Evolutionary conservation across 2,329 filamentous ascomycete genomes (phyloP), one percentile per base, ranked within the genome.

Genomic region (Botrytis byssoidea): DNA sequence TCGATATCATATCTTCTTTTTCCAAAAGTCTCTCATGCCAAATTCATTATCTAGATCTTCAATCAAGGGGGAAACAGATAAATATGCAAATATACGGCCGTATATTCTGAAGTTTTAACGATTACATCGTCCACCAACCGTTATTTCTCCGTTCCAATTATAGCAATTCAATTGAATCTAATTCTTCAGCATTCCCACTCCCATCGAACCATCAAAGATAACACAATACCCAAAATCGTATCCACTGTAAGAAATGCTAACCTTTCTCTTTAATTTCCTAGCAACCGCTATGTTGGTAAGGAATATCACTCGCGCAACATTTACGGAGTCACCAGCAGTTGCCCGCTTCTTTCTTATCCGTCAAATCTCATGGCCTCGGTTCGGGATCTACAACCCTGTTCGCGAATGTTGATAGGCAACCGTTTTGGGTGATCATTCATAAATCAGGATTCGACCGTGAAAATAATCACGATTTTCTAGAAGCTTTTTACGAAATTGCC

Each of bases 351-450:
- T n/a, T 20, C 61, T 64, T 40, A 64, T 64, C 37, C 25, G 60
- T 18, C 16, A 20, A 64, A 42, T 20, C 37, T 42, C 2, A n/a
- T 5, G 61, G 61, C 37, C 61, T 64, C 61, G 25, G 37, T 64
- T 64, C 37, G 25, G 61, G 61, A 64, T 64, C 61, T 29, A 29
- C 16, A 64, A 42, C 61, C 37, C 14, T 64, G 37, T 29, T 64
- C 61, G 61, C 20, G 18, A 57, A 42, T 40, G 60, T 64, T 42
- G 61, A 64, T 40, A 64, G 61, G 61, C 61, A 64, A 7, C 60
- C 37, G 61, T 64, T 42, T 57, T 44, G n/a, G 37, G 25, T 44
- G 25, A 64, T 40, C 16, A 40, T 64, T 64, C 61, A 64, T 37
- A n/a, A 18, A 63, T 66, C 29, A 66, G 42, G 64, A 48, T 48